phyloP scores from a whole-genome alignment of 768 basidiomycete species.

The Punctularia strigosozonata region DNA sequence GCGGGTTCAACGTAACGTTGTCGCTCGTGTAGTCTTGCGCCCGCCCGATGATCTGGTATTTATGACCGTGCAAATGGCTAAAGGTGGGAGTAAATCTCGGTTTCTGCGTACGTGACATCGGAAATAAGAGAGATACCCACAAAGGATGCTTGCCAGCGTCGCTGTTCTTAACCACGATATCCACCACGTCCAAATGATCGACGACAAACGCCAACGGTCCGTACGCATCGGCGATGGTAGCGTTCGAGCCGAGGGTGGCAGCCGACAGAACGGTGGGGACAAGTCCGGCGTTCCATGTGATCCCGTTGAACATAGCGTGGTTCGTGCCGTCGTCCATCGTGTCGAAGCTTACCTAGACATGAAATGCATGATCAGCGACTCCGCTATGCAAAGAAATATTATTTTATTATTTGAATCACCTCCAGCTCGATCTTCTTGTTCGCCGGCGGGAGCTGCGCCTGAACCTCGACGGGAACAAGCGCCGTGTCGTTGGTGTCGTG shows the following conservation, averaged over 20 bases:
- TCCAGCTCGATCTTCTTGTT: conserved; percentile 59
- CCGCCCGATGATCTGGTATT: conserved; percentile 70
- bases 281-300: conserved; percentile 56
- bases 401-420: too few relatives aligned
- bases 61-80: conserved; percentile 89
- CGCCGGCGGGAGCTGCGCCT: conserved; percentile 32
- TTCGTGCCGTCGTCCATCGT: conserved; percentile 84
- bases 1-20: conserved; percentile 73
- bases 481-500: conserved; percentile 51
- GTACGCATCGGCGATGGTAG: conserved; percentile 57
- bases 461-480: conserved; percentile 48
- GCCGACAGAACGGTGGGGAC: conserved; percentile 71
- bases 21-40: conserved; percentile 56
- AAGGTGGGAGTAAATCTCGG: conserved; percentile 1
- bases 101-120: conserved; percentile 1
- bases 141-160: conserved; percentile 79
- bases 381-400: too few relatives aligned
- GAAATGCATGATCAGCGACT: too few relatives aligned
- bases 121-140: conserved; percentile 28
- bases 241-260: conserved; percentile 66
- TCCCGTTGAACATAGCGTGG: conserved; percentile 61
- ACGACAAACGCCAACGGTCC: conserved; percentile 71
- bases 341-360: too few relatives aligned
- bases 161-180: conserved; percentile 64
- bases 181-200: conserved; percentile 62